Percentiles rank a stretch among this genome's conserved stretches.
Conservation (phyloP, 2,329 filamentous ascomycete genomes). For the Fusarium cicatricum region DNA sequence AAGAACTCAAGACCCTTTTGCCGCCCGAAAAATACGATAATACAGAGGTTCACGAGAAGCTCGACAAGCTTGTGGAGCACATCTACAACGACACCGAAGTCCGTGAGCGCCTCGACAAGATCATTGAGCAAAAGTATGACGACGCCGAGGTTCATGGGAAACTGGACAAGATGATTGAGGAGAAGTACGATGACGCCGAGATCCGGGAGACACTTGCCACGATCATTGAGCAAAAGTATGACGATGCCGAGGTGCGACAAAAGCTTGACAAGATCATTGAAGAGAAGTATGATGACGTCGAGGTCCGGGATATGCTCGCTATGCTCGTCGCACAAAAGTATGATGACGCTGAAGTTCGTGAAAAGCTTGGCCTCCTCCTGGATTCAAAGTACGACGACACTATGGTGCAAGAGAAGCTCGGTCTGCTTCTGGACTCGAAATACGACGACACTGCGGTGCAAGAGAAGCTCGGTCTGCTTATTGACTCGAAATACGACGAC, state of each 20-base stretch:
- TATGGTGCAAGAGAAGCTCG: constrained; percentile 50
- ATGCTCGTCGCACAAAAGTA: constrained; percentile 46
- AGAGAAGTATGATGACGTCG: constrained; percentile 65
- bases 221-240: constrained; percentile 64
- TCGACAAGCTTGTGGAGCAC: constrained; percentile 39
- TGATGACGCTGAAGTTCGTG: constrained; percentile 38
- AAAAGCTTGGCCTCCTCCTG: constrained; percentile 34
- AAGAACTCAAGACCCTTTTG: constrained; percentile 63
- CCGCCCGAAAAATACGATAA: constrained; percentile 60
- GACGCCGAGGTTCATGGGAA: constrained; percentile 56
- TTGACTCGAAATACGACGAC: constrained; percentile 46
- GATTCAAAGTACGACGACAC: constrained; percentile 59
- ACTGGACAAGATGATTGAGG: constrained; percentile 53
- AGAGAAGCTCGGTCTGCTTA: constrained; percentile 50
- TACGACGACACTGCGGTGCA: constrained; percentile 60
- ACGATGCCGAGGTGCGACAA: constrained; percentile 51
- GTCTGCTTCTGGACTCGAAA: constrained; percentile 49
- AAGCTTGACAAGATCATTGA: constrained; percentile 60
- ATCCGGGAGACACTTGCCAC: constrained; percentile 43
- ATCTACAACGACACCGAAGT: constrained; percentile 41
- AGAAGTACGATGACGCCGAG: constrained; percentile 42
- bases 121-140: constrained; percentile 65
- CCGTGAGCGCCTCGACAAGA: constrained; percentile 43
- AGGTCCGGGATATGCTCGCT: constrained; percentile 60
- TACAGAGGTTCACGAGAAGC: constrained; percentile 44